Evolutionary conservation across 1,139 yeast species (phyloP).

Genomic region (Saccharomycopsis phalli): DNA sequence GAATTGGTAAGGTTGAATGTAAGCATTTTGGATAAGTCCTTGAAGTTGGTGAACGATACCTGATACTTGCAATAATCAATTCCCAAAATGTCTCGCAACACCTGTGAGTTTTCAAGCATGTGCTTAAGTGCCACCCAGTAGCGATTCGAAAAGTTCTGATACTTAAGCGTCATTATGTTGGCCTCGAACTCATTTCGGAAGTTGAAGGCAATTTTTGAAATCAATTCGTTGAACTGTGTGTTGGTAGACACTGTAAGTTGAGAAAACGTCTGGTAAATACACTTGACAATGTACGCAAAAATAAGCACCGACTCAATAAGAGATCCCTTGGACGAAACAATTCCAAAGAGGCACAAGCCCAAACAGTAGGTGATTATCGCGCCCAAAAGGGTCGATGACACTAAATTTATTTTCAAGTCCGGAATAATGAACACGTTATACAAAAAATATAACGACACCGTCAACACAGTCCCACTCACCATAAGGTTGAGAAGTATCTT

Average conservation of each 20-base stretch:
- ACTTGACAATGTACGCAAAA: conserved; percentile 85
- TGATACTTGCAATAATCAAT: not conserved
- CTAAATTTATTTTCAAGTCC: conserved; percentile 49
- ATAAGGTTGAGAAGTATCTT: conserved; percentile 76
- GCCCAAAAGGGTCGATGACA: conserved; percentile 78
- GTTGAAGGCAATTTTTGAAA: conserved; percentile 30
- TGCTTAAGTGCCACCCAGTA: conserved; percentile 12
- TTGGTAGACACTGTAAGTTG: conserved; percentile 48
- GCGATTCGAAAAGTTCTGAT: conserved; percentile 16
- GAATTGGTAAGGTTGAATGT: conserved; percentile 40
- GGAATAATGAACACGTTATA: conserved; percentile 80
- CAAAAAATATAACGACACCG: conserved; percentile 68
- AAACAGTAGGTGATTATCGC: conserved; percentile 70
- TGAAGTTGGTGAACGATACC: conserved; percentile 19
- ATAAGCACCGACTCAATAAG: conserved; percentile 78
- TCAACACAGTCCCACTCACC: conserved; percentile 65
- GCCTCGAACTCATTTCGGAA: conserved; percentile 24
- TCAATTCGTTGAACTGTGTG: conserved; percentile 30
- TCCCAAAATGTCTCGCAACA: not conserved
- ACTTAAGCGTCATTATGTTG: conserved; percentile 19
- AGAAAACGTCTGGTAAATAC: conserved; percentile 85
- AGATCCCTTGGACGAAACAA: conserved; percentile 76
- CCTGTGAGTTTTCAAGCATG: conserved; percentile 1
- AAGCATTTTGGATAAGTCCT: conserved; percentile 30
- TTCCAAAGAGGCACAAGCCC: conserved; percentile 75